Conservation (phyloP, 2,329 filamentous ascomycete species). For the Huntiella moniliformis region DNA sequence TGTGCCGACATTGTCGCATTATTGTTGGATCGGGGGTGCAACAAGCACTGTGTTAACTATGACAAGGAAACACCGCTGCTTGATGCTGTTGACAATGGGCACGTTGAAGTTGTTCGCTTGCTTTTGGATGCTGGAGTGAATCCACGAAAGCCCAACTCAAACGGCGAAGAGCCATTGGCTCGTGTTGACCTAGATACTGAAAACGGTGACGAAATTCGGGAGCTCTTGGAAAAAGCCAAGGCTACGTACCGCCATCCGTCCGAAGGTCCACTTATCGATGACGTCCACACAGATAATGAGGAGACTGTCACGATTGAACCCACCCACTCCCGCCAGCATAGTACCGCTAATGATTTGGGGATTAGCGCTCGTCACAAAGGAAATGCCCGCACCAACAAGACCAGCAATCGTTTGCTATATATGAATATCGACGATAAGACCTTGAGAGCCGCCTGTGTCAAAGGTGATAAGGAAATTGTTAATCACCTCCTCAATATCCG, state of each 20-base stretch:
- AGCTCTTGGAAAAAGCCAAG: slow-evolving; percentile 19
- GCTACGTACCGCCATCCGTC: slow-evolving; percentile 8
- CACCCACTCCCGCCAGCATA: slow-evolving; percentile 26
- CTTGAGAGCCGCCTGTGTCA: slow-evolving; percentile 38
- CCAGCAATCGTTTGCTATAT: slow-evolving; percentile 43
- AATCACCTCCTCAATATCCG: slow-evolving; percentile 42
- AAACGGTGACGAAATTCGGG: slow-evolving; percentile 62
- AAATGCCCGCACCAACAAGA: slow-evolving; percentile 42
- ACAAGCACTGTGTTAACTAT: slow-evolving; percentile 59
- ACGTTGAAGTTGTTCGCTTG: slow-evolving; percentile 71
- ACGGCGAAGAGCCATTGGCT: slow-evolving; percentile 80
- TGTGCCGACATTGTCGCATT: slow-evolving; percentile 74
- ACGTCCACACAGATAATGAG: slow-evolving; percentile 27
- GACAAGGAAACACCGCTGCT: slow-evolving; percentile 86
- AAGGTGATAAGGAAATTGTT: slow-evolving; percentile 43
- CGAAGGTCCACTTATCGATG: slow-evolving; percentile 9
- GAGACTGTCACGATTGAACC: slow-evolving; percentile 18
- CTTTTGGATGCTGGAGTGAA: slow-evolving; percentile 77
- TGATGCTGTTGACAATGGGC: slow-evolving; percentile 90
- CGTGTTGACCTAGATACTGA: slow-evolving; percentile 58
- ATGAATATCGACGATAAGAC: slow-evolving; percentile 45
- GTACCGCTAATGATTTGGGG: slow-evolving; percentile 14
- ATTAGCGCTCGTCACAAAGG: slow-evolving; percentile 29
- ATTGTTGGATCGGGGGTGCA: slow-evolving; percentile 67
- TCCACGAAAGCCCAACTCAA: slow-evolving; percentile 76